Evolutionary conservation across 352 stramenopile species (phyloP), one percentile per base, ranked within the genome.

Genomic region (Pythium periplocum): DNA sequence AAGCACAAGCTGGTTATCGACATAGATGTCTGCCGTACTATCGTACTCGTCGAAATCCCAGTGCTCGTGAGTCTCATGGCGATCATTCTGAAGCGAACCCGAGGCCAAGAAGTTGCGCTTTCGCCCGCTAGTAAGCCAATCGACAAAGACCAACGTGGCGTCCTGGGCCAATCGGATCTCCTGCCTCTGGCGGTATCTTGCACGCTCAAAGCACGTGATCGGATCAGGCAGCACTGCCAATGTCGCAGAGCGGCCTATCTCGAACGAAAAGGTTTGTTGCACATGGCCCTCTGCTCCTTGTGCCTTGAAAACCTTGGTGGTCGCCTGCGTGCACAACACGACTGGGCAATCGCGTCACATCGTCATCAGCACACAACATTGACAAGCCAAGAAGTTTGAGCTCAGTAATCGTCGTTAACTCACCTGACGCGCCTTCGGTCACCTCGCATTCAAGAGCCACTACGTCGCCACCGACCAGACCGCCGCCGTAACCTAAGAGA

Each of bases 271-370:
- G 4, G 53, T 68, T 66, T 95, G 84, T 5, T 56, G 66, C 26
- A 86, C 79, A 47, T 71, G 61, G 31, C 78, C 57, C 12, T 55
- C 57, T 8, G 74, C 61, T 11, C 64, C 61, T 33, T 78, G 68
- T 9, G 75, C 65, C 58, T 92, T 92, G 68, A 90, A 95, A 45
- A 95, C 82, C 52, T 95, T 95, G n/a, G 84, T 95, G 3, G 84
- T 93, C 26, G 84, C 80, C 47, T 95, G 84, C 6, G 82, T 95
- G 30, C 65, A 73, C 40, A 95, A 59, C 17, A 92, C 80, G 32
- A 83, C 80, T 89, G 47, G 41, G 34, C 10, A 30, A 34, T 26
- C 17, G 17, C 17, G 17, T 26, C 17, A 26, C 17, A 26, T 26
- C 17, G 17, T 26, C 17, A 26, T 26, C 17, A 26, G 17, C 17